These are phyloP conservation scores for Pelagophyceae sp. DNA, from an alignment of 352 stramenopile species.

Conservation along the genomic window DNA sequence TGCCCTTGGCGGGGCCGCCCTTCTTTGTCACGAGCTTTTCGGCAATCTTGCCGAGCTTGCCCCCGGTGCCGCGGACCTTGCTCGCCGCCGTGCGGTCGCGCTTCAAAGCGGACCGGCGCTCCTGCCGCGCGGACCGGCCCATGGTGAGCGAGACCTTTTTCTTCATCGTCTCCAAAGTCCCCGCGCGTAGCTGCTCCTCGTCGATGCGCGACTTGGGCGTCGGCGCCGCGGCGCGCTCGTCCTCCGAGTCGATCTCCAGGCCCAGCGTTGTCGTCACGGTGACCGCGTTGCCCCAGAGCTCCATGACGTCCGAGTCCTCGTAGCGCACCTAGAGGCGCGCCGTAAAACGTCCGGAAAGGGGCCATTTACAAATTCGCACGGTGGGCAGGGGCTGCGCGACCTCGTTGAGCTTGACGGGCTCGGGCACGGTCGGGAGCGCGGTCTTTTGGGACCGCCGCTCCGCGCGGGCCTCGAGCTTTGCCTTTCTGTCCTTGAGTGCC, in stretches of 20 bases:
- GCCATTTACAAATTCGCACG: background rate
- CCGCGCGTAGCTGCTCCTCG: background rate
- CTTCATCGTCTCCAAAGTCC: background rate
- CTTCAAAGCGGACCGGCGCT: background rate
- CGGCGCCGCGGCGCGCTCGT: background rate
- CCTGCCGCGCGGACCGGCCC: background rate
- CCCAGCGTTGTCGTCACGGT: slow-evolving; percentile 18
- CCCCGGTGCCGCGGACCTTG: background rate
- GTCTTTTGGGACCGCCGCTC: background rate
- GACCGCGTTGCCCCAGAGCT: background rate
- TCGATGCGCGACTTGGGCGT: background rate
- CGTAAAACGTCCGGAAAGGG: too few relatives aligned
- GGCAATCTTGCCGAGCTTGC: too few relatives aligned
- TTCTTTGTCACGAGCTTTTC: too few relatives aligned
- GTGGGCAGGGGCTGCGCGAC: background rate
- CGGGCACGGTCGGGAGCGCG: background rate
- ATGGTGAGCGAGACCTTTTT: background rate
- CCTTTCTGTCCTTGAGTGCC: slow-evolving; percentile 3
- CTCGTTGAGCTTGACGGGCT: background rate
- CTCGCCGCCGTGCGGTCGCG: background rate
- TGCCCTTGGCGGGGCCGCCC: too few relatives aligned
- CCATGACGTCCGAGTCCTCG: background rate
- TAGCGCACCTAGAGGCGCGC: background rate
- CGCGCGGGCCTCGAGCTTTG: background rate
- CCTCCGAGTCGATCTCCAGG: slow-evolving; percentile 7